Evolutionary conservation across 345 rosid genomes (phyloP).

Genomic region (Firmiana major): DNA sequence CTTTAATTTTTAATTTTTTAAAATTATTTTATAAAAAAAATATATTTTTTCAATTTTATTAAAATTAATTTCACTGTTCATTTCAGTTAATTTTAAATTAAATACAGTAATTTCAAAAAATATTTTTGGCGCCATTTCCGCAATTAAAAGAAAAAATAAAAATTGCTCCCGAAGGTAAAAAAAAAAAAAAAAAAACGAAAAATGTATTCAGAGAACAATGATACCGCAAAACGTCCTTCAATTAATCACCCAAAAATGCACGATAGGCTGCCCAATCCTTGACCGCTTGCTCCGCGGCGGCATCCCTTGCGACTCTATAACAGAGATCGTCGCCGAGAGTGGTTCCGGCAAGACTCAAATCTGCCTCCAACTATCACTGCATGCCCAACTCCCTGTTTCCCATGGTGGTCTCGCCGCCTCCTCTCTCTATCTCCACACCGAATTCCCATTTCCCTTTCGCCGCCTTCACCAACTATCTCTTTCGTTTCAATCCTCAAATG

Average conservation of each 20-base stretch:
- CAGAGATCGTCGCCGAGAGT: slow-evolving; percentile 82
- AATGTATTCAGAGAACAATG: too few relatives aligned
- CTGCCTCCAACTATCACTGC: slow-evolving; percentile 79
- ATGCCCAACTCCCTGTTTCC: slow-evolving; percentile 69
- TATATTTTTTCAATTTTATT: too few relatives aligned
- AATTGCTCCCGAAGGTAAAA: too few relatives aligned
- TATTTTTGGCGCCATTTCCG: too few relatives aligned
- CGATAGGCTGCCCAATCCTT: slow-evolving; percentile 60
- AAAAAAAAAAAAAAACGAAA: too few relatives aligned
- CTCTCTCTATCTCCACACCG: slow-evolving; percentile 71
- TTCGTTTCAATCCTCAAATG: slow-evolving; percentile 35
- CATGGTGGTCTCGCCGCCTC: slow-evolving; percentile 72
- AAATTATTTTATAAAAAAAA: too few relatives aligned
- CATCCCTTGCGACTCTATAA: slow-evolving; percentile 66
- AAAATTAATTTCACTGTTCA: too few relatives aligned
- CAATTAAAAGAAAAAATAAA: too few relatives aligned
- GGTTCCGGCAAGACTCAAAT: slow-evolving; percentile 87
- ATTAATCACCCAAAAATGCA: slow-evolving; percentile 39
- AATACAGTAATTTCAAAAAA: too few relatives aligned
- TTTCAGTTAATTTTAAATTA: too few relatives aligned
- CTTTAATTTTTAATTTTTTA: too few relatives aligned
- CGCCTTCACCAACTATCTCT: slow-evolving; percentile 65
- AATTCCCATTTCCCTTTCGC: slow-evolving; percentile 70
- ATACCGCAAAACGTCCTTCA: slow-evolving; percentile 42
- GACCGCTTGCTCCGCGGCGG: slow-evolving; percentile 69